Base-by-base conservation (phyloP, 768 basidiomycete genomes). In the Suillus luteus region DNA sequence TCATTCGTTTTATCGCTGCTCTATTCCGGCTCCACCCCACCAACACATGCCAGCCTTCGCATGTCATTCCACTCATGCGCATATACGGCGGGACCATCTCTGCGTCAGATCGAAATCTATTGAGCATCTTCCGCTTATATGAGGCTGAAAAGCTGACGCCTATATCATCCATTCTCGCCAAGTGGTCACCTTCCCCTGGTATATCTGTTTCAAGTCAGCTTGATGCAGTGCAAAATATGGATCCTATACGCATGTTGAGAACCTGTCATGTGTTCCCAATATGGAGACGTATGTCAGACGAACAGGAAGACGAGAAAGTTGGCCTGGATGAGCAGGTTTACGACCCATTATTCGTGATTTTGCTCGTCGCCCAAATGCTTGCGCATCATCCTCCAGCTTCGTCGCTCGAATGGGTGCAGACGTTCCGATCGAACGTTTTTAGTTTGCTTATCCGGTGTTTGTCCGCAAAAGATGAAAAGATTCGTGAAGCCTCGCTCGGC, bases 31-130 rank as follows among this genome's bases (percentile, higher is more conserved):
- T 89, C 15, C 88, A 95, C 70, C 92, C 95, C 0, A 75, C 81
- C 14, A 93, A 93, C 68, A 90, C 94, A 2, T 96, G 92, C 70
- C 96, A 96, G 72, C 82, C 88, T 11, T 89, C 85, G 3, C 93
- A 96, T 67, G 77, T 96, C 51, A 88, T 92, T 54, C 93, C 92
- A 1, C 80, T 99, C 41, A 75, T 91, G 51, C 78, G 77, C 22
- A 77, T 95, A 1, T 98, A 98, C 72, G 76, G 83, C 10, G 96
- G 91, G 1, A 91, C 91, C 0, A 72, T 91, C n/a, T 84, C 86
- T 0, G 57, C 65, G 1, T 67, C 89, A 1, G 96, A 98, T 71
- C 80, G 83, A 33, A 77, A 79, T 35, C 78, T 98, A 2, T 77
- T 97, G 5, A 83, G 86, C 1, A 83, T 97, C 61, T 90, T 96